Conservation (phyloP, 148 eudicot species). For the Talinum fruticosum region DNA sequence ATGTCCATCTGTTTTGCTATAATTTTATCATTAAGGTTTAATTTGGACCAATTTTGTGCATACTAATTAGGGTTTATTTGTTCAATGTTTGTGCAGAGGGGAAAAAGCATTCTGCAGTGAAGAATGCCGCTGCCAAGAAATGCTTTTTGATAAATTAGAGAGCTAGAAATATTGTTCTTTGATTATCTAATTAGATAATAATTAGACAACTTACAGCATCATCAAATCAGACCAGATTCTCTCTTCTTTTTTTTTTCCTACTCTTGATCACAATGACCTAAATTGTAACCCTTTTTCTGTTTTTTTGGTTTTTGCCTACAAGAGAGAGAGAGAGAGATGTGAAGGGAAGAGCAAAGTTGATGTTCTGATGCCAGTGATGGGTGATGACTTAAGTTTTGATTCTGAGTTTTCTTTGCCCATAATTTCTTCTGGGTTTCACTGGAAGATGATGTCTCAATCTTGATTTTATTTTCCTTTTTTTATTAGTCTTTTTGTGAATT, state of each 20-base stretch:
- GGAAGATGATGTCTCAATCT: slow-evolving; percentile 21
- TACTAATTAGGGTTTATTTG: not conserved
- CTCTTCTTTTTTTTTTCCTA: slow-evolving; percentile 14
- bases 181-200: not conserved
- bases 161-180: slow-evolving; percentile 25
- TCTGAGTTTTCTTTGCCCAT: slow-evolving; percentile 5
- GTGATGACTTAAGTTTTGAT: slow-evolving; percentile 33
- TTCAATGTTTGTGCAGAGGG: slow-evolving; percentile 51
- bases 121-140: slow-evolving; percentile 77
- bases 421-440: slow-evolving; percentile 20
- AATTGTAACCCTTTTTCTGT: slow-evolving; percentile 6
- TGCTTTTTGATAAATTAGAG: slow-evolving; percentile 58
- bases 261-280: slow-evolving; percentile 18
- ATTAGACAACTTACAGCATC: slow-evolving; percentile 22
- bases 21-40: not conserved
- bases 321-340: slow-evolving; percentile 16
- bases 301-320: not conserved
- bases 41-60: not conserved
- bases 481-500: not conserved
- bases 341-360: slow-evolving; percentile 20
- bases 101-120: slow-evolving; percentile 84
- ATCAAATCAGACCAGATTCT: slow-evolving; percentile 5
- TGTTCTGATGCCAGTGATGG: slow-evolving; percentile 29
- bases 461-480: not conserved
- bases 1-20: not conserved